Evolutionary conservation across 2,329 filamentous ascomycete species (phyloP).

Genomic region (Penicillium sp.): DNA sequence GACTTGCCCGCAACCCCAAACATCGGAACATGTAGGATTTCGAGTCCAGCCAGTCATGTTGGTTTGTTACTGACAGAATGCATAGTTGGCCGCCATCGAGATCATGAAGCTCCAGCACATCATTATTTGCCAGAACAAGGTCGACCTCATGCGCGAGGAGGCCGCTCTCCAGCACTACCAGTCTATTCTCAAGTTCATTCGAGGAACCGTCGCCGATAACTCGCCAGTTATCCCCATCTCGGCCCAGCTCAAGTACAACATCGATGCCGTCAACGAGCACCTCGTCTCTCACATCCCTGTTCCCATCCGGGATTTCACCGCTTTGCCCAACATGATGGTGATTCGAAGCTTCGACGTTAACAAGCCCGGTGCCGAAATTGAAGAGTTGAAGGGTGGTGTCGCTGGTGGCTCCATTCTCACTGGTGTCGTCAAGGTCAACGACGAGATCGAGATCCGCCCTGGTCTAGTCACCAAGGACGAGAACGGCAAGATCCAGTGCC

Average conservation of each 20-base stretch:
- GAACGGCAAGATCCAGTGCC: conserved; percentile 90
- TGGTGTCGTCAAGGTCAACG: conserved; percentile 92
- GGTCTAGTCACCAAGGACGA: conserved; percentile 97
- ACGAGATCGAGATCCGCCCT: conserved; percentile 98
- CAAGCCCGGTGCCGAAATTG: conserved; percentile 98
- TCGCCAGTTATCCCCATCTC: conserved; percentile 95
- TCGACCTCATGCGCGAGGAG: conserved; percentile 96
- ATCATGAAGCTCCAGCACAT: conserved; percentile 99
- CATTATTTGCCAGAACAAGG: conserved; percentile 99
- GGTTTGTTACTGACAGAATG: no score
- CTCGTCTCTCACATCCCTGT: conserved; percentile 95
- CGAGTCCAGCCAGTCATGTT: no score
- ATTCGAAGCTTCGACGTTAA: conserved; percentile 99
- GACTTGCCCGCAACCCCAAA: conserved; percentile 96
- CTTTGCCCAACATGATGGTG: conserved; percentile 96
- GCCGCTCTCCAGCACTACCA: conserved; percentile 91
- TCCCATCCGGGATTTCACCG: conserved; percentile 83
- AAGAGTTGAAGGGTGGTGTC: conserved; percentile 97
- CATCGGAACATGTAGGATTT: conserved; percentile 70
- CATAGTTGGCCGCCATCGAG: conserved; percentile 84
- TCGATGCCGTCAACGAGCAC: conserved; percentile 95
- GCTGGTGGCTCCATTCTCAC: conserved; percentile 95
- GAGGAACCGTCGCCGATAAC: conserved; percentile 93
- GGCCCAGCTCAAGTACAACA: conserved; percentile 98
- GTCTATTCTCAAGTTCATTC: conserved; percentile 97